Evolutionary conservation across 2,329 filamentous ascomycete species (phyloP), one percentile per base, ranked within the genome.

Genomic region (Knufia petricola): DNA sequence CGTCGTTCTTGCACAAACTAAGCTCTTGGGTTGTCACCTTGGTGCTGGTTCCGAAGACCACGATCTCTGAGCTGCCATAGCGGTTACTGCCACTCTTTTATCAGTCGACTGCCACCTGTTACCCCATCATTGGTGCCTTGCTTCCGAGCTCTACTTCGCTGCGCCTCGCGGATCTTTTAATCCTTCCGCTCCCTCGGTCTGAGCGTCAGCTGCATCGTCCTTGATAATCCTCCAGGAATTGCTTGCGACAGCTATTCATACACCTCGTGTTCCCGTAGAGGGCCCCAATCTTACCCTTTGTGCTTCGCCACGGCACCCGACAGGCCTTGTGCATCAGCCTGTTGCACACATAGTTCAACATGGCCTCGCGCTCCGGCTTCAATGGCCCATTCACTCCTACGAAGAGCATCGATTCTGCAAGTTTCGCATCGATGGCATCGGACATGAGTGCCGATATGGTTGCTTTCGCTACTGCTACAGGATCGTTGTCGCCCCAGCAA

Each of bases 301-400:
- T 47, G 44, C 44, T 38, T 47, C 44, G 44, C 44, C 44, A 39
- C 44, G 20, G 32, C 15, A 19, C 21, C 34, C 32, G 23, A 38
- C 32, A 38, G 28, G 19, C 32, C 44, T 34, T 32, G 39, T n/a
- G 19, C 8, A 28, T 38, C 32, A 47, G 34, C 21, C 32, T 21
- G 44, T 39, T n/a, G 26, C 43, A 19, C 43, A 38, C 44, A 47
- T 47, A 38, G 39, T 39, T 20, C 9, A 47, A 28, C 21, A 47
- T 47, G 44, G n/a, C n/a, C n/a, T 20, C 44, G 10, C 34, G 13
- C 34, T 47, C 32, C n/a, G n/a, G n/a, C n/a, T n/a, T n/a, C n/a
- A n/a, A n/a, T n/a, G n/a, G n/a, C n/a, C 44, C 44, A 8, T 47
- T 38, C n/a, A 47, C 44, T 20, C 28, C 20, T 28, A 47, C 44